These are phyloP conservation scores for Withania somnifera DNA, from an alignment of 305 asterid genomes.

Conservation along the genomic window DNA sequence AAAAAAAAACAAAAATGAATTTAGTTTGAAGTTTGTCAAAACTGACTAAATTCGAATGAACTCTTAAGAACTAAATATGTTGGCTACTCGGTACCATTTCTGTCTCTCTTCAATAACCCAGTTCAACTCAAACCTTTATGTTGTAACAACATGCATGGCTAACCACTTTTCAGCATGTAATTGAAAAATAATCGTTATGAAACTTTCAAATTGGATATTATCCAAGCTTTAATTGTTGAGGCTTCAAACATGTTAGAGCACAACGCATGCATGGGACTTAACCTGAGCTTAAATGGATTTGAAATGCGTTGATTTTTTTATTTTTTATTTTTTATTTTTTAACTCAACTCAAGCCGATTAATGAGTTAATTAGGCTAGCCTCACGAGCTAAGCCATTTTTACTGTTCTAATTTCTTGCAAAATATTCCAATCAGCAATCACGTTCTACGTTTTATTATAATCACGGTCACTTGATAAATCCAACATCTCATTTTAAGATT, in stretches of 20 bases:
- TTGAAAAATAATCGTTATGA: too few relatives aligned
- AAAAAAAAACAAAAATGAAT: too few relatives aligned
- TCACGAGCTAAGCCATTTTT: background rate
- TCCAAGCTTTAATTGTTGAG: too few relatives aligned
- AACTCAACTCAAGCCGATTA: background rate
- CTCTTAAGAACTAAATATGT: too few relatives aligned
- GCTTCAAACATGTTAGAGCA: background rate
- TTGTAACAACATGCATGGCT: background rate
- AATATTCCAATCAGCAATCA: background rate
- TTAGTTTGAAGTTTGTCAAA: too few relatives aligned
- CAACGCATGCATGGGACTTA: too few relatives aligned
- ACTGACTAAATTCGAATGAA: too few relatives aligned
- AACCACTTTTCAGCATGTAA: background rate
- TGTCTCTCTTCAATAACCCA: too few relatives aligned
- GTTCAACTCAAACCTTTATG: background rate
- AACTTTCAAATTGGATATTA: background rate
- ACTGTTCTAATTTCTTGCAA: background rate
- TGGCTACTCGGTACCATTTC: too few relatives aligned
- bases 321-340: background rate
- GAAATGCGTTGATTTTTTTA: background rate
- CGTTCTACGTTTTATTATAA: background rate
- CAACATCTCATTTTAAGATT: background rate
- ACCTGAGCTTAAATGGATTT: too few relatives aligned
- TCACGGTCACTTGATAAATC: background rate
- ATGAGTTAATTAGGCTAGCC: background rate